These are phyloP conservation scores for Exutisphaerella laricina DNA, from an alignment of 2,329 filamentous ascomycete species.

Conservation along the genomic window DNA sequence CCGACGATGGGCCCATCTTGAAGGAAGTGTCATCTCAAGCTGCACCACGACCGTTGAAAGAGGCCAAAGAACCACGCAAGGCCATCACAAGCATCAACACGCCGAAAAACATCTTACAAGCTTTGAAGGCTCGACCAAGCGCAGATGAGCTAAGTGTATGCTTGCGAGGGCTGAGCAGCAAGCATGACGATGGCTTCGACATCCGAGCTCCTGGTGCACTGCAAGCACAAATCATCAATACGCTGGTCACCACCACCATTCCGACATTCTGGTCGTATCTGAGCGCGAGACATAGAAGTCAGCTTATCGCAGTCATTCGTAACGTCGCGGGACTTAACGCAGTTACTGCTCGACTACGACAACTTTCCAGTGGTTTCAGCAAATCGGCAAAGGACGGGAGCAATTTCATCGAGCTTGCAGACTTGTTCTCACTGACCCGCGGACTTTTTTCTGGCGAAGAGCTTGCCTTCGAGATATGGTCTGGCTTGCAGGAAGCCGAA, in stretches of 20 bases:
- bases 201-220: slow-evolving; percentile 60
- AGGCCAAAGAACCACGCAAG: neutral
- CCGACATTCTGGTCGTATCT: slow-evolving; percentile 76
- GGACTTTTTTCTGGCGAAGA: slow-evolving; percentile 41
- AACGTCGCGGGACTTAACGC: slow-evolving; percentile 75
- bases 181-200: slow-evolving; percentile 43
- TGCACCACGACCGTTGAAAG: neutral
- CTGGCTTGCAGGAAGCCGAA: slow-evolving; percentile 39
- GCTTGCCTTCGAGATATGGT: slow-evolving; percentile 42
- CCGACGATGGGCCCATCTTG: slow-evolving; percentile 6
- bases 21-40: slow-evolving; percentile 12
- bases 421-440: slow-evolving; percentile 42
- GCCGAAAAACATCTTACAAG: slow-evolving; percentile 29
- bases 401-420: slow-evolving; percentile 19
- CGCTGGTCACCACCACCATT: slow-evolving; percentile 66
- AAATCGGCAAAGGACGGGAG: neutral
- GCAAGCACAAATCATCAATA: slow-evolving; percentile 68
- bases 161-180: slow-evolving; percentile 12
- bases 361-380: slow-evolving; percentile 7
- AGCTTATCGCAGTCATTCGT: slow-evolving; percentile 60
- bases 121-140: slow-evolving; percentile 39
- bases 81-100: slow-evolving; percentile 13
- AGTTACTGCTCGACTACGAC: slow-evolving; percentile 62
- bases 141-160: slow-evolving; percentile 29
- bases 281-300: slow-evolving; percentile 36